phyloP scores from a whole-genome alignment of 1,284 basidiomycete genomes.

The Rhodofomes roseus region DNA sequence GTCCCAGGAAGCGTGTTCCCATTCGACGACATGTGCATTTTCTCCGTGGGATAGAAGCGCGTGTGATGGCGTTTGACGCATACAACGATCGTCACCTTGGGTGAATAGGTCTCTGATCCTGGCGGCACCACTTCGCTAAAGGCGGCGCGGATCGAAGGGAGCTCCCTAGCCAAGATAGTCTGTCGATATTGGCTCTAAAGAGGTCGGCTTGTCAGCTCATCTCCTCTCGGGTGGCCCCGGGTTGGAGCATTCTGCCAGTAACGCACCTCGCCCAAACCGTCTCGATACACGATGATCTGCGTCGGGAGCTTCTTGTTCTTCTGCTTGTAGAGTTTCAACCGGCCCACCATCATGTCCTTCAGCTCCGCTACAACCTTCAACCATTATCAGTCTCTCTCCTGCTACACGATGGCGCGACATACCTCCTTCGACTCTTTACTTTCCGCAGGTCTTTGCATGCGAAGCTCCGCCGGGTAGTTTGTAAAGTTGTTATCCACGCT shows the following conservation, averaged over 20 bases:
- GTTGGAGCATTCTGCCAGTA: too few species aligned
- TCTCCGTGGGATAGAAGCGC: slow-evolving; percentile 55
- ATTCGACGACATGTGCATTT: slow-evolving; percentile 47
- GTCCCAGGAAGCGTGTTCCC: slow-evolving; percentile 76
- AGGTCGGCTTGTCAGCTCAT: too few species aligned
- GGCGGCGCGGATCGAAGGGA: slow-evolving; percentile 51
- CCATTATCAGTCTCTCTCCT: slow-evolving; percentile 27
- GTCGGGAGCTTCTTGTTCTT: slow-evolving; percentile 54
- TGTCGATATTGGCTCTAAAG: slow-evolving; percentile 62
- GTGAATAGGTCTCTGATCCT: slow-evolving; percentile 42
- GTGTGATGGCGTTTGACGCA: slow-evolving; percentile 81
- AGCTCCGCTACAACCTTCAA: slow-evolving; percentile 65
- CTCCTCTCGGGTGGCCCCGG: too few species aligned
- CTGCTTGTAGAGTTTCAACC: slow-evolving; percentile 51
- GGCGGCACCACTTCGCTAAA: slow-evolving; percentile 48
- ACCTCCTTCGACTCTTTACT: slow-evolving; percentile 51
- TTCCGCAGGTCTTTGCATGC: slow-evolving; percentile 52
- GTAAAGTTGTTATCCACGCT: slow-evolving; percentile 63
- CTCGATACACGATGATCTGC: slow-evolving; percentile 67
- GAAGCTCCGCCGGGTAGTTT: slow-evolving; percentile 66
- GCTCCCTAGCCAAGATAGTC: slow-evolving; percentile 52
- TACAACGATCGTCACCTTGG: slow-evolving; percentile 65
- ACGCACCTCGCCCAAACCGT: slow-evolving; percentile 68
- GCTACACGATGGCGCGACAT: slow-evolving; percentile 8
- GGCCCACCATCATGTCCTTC: slow-evolving; percentile 43